Evolutionary conservation across 805 yeast genomes (phyloP).

Genomic region (Candida fluviatilis): DNA sequence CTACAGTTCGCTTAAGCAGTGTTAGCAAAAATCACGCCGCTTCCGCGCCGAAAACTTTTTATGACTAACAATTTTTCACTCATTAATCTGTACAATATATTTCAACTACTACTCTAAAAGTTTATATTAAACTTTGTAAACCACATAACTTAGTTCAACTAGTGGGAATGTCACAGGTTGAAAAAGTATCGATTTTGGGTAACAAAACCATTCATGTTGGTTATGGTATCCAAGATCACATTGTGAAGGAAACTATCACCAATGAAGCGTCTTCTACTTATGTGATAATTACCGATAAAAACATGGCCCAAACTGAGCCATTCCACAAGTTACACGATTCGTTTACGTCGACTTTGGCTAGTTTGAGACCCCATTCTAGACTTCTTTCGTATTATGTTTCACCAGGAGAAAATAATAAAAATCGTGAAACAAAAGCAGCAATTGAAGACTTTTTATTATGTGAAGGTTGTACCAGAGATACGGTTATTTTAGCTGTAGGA

Average conservation of each 20-base stretch:
- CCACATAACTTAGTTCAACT: not conserved
- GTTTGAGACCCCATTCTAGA: slow-evolving; percentile 52
- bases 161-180: slow-evolving; percentile 20
- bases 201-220: slow-evolving; percentile 87
- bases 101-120: too few species aligned
- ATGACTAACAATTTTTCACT: not conserved
- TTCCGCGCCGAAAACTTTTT: not conserved
- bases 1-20: not conserved
- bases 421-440: slow-evolving; percentile 81
- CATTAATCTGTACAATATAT: not conserved
- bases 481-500: slow-evolving; percentile 90
- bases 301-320: slow-evolving; percentile 65
- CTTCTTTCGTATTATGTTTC: slow-evolving; percentile 69
- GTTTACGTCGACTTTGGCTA: slow-evolving; percentile 35
- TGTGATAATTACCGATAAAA: slow-evolving; percentile 83
- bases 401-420: slow-evolving; percentile 93
- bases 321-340: slow-evolving; percentile 43
- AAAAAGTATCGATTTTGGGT: slow-evolving; percentile 75
- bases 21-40: not conserved
- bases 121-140: not conserved
- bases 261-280: slow-evolving; percentile 81
- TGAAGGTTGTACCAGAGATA: slow-evolving; percentile 92
- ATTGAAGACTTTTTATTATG: slow-evolving; percentile 84
- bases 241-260: slow-evolving; percentile 61
- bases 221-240: slow-evolving; percentile 68